Evolutionary conservation across 1,139 yeast genomes (phyloP).

Genomic region (Taphrina flavorubra): DNA sequence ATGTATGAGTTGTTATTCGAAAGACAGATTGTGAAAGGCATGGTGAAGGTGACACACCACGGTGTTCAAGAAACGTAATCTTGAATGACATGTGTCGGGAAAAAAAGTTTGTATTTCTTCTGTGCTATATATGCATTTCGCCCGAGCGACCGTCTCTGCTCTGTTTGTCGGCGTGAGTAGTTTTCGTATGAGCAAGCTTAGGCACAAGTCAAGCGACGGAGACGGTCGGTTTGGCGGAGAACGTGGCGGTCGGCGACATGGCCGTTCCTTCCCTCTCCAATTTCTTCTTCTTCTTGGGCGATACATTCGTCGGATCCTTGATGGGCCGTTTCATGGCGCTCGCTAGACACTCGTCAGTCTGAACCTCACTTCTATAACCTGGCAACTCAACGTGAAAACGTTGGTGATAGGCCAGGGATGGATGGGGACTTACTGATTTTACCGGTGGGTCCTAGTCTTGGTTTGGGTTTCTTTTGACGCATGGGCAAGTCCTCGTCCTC

Average conservation of each 20-base stretch:
- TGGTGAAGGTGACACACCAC: too few relatives aligned
- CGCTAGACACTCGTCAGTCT: constrained; percentile 8
- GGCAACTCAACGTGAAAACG: background rate
- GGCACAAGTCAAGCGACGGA: too few relatives aligned
- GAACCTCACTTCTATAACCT: too few relatives aligned
- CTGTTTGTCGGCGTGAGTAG: too few relatives aligned
- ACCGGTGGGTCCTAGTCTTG: constrained; percentile 93
- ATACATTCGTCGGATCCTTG: constrained; percentile 36
- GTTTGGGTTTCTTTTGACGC: constrained; percentile 72
- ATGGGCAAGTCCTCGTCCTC: constrained; percentile 86
- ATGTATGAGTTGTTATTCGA: too few relatives aligned
- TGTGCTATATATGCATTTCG: constrained; percentile 6
- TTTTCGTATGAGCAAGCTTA: too few relatives aligned
- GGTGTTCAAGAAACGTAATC: too few relatives aligned
- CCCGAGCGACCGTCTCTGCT: too few relatives aligned
- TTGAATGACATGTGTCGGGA: too few relatives aligned
- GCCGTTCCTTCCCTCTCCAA: constrained; percentile 23
- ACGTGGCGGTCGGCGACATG: constrained; percentile 27
- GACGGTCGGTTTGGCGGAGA: background rate
- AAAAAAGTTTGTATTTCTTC: background rate
- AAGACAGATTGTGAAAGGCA: too few relatives aligned
- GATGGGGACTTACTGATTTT: constrained; percentile 62
- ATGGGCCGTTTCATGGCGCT: constrained; percentile 33
- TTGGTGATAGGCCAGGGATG: background rate
- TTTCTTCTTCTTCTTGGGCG: constrained; percentile 38